phyloP scores from a whole-genome alignment of 164 flowering plant genomes.

The Euptelea pleiosperma region DNA sequence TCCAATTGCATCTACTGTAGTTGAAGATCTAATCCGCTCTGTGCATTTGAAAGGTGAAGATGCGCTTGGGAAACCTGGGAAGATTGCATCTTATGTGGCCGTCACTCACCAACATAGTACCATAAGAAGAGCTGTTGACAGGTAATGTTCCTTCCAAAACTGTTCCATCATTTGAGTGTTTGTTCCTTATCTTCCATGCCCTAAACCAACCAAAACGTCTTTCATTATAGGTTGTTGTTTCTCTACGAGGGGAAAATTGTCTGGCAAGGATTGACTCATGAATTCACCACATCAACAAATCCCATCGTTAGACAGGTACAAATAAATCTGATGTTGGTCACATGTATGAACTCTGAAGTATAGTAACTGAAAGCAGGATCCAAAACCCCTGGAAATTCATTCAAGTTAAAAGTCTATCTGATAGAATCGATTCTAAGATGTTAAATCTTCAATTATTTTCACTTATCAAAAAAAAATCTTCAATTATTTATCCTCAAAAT shows the following conservation, averaged over 20 bases:
- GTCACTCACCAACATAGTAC: slow-evolving; percentile 99
- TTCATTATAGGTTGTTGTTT: slow-evolving; percentile 65
- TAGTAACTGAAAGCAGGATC: not conserved
- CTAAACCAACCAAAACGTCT: not conserved
- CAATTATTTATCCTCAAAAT: no score
- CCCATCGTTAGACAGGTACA: slow-evolving; percentile 89
- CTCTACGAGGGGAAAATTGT: slow-evolving; percentile 82
- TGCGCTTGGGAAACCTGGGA: slow-evolving; percentile 62
- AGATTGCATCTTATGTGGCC: slow-evolving; percentile 84
- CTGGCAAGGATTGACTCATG: slow-evolving; percentile 91
- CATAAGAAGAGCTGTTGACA: slow-evolving; percentile 91
- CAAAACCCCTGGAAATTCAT: no score
- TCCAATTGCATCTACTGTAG: slow-evolving; percentile 98
- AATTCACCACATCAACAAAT: slow-evolving; percentile 70
- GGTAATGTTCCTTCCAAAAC: slow-evolving; percentile 35
- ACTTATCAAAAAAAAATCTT: no score
- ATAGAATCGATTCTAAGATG: not conserved
- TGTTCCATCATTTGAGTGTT: not conserved
- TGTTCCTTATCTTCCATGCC: not conserved
- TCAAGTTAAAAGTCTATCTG: not conserved
- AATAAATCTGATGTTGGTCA: not conserved
- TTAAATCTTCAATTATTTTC: not conserved
- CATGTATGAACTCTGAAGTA: not conserved
- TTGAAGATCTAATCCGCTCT: slow-evolving; percentile 97
- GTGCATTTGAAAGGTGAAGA: slow-evolving; percentile 75